These are phyloP conservation scores for Catenaria anguillulae DNA, from an alignment of 371 early-diverging fungal species.

Conservation along the genomic window DNA sequence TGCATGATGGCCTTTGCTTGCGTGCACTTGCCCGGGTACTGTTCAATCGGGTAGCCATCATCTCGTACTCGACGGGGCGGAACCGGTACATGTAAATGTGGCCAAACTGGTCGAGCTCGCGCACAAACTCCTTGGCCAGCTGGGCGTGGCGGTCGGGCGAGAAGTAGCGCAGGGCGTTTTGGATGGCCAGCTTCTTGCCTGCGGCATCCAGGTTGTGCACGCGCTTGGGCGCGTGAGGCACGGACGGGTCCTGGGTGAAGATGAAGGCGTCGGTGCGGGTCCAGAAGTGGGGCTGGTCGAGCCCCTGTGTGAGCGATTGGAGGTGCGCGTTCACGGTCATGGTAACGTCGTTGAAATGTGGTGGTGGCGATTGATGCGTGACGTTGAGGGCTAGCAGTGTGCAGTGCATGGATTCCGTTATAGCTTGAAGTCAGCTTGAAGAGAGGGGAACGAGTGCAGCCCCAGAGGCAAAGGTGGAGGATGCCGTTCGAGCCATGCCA, in stretches of 20 bases:
- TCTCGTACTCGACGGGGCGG: constrained; percentile 10
- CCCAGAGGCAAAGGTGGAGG: no score
- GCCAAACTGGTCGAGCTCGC: constrained; percentile 9
- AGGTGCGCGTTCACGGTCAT: no score
- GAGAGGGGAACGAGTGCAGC: no score
- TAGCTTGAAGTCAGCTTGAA: no score
- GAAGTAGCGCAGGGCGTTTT: constrained; percentile 9
- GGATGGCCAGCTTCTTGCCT: constrained; percentile 7
- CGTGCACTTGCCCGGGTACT: constrained; percentile 6
- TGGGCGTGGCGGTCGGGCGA: neutral
- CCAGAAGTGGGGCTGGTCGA: constrained; percentile 6
- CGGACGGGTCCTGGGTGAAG: neutral
- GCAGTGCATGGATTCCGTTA: no score
- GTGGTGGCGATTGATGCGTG: no score
- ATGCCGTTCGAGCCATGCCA: no score
- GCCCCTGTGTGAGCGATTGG: constrained; percentile 1
- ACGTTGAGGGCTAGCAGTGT: no score
- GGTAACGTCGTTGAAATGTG: no score
- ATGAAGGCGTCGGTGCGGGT: neutral
- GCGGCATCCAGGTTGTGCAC: neutral
- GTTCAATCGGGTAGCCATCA: constrained; percentile 8
- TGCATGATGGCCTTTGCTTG: constrained; percentile 12
- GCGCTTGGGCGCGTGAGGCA: constrained; percentile 10
- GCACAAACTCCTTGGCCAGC: constrained; percentile 5
- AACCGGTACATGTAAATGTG: constrained; percentile 12